Evolutionary conservation across 2,329 filamentous ascomycete species (phyloP), one percentile per base, ranked within the genome.

Genomic region (Diaporthe longicolla): DNA sequence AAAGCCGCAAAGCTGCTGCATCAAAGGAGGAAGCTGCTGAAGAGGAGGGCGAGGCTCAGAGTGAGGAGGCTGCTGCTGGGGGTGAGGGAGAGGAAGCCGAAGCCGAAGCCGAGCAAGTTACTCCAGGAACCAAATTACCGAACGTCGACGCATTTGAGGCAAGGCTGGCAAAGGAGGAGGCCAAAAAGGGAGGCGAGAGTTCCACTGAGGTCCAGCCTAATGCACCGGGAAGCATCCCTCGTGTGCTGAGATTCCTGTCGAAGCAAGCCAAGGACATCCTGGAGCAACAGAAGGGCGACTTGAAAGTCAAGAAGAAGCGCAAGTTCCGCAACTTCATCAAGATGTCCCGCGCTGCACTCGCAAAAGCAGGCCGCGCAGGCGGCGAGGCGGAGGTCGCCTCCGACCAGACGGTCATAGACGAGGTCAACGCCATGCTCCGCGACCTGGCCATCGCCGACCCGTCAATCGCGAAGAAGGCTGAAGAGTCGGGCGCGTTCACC

Each of bases 241-340:
- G 48, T 24, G 70, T 63, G 74, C 85, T 93, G 72, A 88, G 88
- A 78, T 81, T 81, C 9, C 84, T 93, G 35, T 84, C 90, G 68
- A 79, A 83, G 17, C 87, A 90, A 76, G 81, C 80, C 71, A 79
- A 81, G 73, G 54, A 74, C 19, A 70, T 83, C 52, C 76, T 81
- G 45, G 26, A 68, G 45, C 57, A 71, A 48, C 72, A 71, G n/a
- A 74, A 74, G 74, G 55, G 57, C 54, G 80, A 86, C 35, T 84
- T 95, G 45, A 88, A 89, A 43, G 93, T 90, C 71, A 93, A 92
- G 81, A 91, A 93, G 81, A 97, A 96, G 86, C 91, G 93, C 80
- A 89, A 92, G 71, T 87, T 97, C 71, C 93, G 95, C 68, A 85
- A 88, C n/a, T 94, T 97, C 84, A 86, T 93, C 75, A 89, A 89